phyloP scores from a whole-genome alignment of 148 eudicot genomes.

The Amaranthus cruentus region DNA sequence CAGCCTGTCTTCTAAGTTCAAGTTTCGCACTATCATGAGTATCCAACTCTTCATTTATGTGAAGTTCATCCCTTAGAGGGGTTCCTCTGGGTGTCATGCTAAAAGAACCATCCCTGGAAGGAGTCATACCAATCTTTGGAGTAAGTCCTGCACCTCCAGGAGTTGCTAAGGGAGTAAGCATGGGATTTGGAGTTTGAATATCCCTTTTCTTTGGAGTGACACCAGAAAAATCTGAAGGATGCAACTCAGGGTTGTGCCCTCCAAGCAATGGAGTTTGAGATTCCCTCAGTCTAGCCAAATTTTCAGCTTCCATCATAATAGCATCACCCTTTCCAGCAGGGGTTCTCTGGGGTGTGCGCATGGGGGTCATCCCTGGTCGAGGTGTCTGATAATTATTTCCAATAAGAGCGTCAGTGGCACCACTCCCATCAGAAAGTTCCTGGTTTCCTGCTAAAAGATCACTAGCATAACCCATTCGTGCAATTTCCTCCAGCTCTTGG shows the following conservation, averaged over 20 bases:
- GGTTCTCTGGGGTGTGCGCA: conserved; percentile 95
- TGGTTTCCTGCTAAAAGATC: conserved; percentile 70
- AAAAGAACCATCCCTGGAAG: conserved; percentile 72
- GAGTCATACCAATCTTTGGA: conserved; percentile 87
- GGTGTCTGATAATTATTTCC: conserved; percentile 93
- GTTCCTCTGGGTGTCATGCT: conserved; percentile 92
- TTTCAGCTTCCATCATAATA: conserved; percentile 99
- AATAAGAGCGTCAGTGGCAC: conserved; percentile 91
- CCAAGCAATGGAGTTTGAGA: conserved; percentile 96
- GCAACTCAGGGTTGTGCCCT: conserved; percentile 91
- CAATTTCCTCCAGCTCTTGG: conserved; percentile 91
- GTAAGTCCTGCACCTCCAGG: conserved; percentile 74
- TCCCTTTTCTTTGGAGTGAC: conserved; percentile 93
- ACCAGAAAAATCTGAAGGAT: conserved; percentile 99
- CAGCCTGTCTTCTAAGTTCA: conserved; percentile 73
- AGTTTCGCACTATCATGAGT: conserved; percentile 70
- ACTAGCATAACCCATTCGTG: conserved; percentile 74
- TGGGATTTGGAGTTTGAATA: conserved; percentile 85
- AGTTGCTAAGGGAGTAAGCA: conserved; percentile 80
- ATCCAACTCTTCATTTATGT: conserved; percentile 87
- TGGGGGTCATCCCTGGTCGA: conserved; percentile 84
- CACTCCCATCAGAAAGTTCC: conserved; percentile 84
- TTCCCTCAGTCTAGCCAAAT: conserved; percentile 74
- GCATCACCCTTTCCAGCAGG: conserved; percentile 97
- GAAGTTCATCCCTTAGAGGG: conserved; percentile 93